Evolutionary conservation across 208 protist species (phyloP).

Genomic region (Leishmania tropica): DNA sequence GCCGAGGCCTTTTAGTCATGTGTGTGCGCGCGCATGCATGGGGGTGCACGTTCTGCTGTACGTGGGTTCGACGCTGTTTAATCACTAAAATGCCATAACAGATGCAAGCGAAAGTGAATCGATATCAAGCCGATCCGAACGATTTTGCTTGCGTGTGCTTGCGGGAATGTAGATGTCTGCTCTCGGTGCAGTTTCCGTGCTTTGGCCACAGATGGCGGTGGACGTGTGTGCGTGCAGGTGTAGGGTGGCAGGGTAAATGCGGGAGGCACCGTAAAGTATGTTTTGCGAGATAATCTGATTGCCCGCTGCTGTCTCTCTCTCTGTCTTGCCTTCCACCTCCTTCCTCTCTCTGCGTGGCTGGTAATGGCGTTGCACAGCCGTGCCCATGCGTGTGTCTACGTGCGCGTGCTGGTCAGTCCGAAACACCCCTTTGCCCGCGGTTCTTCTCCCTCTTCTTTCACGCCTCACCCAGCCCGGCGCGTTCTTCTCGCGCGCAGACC

Average conservation of each 20-base stretch:
- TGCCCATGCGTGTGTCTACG: neutral
- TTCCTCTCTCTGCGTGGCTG: neutral
- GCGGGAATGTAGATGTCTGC: no score
- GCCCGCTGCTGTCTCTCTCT: neutral
- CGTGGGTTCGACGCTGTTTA: neutral
- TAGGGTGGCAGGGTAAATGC: neutral
- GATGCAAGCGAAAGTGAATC: neutral
- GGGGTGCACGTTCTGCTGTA: neutral
- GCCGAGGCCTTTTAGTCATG: no score
- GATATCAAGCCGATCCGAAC: no score
- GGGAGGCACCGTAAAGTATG: neutral
- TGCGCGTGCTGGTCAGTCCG: neutral
- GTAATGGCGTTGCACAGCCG: neutral
- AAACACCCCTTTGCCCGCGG: neutral
- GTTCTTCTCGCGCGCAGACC: neutral
- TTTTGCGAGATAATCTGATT: neutral
- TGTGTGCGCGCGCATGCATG: neutral
- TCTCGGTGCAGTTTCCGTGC: neutral
- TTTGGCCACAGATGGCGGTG: neutral
- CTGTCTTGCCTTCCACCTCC: neutral
- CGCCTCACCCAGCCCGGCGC: neutral
- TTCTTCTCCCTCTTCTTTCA: neutral
- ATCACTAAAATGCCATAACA: neutral
- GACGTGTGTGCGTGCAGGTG: neutral
- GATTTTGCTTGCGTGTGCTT: neutral